phyloP scores from a whole-genome alignment of 352 stramenopile genomes.

The Globisporangium irregulare region DNA sequence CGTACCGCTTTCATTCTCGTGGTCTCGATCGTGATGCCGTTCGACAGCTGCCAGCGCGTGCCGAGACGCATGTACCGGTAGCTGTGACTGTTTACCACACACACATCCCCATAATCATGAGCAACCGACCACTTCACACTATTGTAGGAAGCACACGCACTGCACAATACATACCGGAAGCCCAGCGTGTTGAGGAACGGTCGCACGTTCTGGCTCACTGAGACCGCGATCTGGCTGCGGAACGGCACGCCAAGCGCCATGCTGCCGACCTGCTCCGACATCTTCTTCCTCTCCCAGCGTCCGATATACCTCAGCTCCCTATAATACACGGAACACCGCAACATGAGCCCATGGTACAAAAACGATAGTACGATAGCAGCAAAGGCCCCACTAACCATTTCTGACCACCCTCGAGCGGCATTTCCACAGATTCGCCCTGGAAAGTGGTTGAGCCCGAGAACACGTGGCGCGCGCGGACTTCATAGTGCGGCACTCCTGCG shows the following conservation, averaged over 20 bases:
- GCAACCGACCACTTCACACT: background rate
- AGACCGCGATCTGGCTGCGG: conserved; percentile 80
- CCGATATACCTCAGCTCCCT: conserved; percentile 85
- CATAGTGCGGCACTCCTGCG: conserved; percentile 74
- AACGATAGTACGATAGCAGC: background rate
- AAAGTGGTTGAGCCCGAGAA: conserved; percentile 82
- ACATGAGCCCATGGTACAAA: background rate
- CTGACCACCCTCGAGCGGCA: conserved; percentile 69
- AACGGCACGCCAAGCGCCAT: conserved; percentile 69
- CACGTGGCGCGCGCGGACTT: conserved; percentile 77
- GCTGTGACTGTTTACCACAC: conserved; percentile 44
- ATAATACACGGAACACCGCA: background rate
- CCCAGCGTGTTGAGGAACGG: conserved; percentile 69
- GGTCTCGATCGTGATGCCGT: conserved; percentile 80
- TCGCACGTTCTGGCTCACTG: conserved; percentile 78
- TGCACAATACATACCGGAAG: conserved; percentile 48
- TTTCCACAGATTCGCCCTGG: conserved; percentile 72
- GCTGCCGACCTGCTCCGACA: conserved; percentile 70
- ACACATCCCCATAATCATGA: conserved; percentile 2
- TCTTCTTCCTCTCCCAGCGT: conserved; percentile 84
- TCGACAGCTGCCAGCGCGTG: conserved; percentile 79
- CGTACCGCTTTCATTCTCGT: conserved; percentile 83
- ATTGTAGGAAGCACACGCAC: background rate
- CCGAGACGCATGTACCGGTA: conserved; percentile 84
- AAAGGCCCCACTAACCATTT: conserved; percentile 50